Percentiles rank a stretch among this genome's conserved stretches.
These are phyloP conservation scores for Botrytis porri DNA, from an alignment of 2,329 filamentous ascomycete species.

Conservation along the genomic window DNA sequence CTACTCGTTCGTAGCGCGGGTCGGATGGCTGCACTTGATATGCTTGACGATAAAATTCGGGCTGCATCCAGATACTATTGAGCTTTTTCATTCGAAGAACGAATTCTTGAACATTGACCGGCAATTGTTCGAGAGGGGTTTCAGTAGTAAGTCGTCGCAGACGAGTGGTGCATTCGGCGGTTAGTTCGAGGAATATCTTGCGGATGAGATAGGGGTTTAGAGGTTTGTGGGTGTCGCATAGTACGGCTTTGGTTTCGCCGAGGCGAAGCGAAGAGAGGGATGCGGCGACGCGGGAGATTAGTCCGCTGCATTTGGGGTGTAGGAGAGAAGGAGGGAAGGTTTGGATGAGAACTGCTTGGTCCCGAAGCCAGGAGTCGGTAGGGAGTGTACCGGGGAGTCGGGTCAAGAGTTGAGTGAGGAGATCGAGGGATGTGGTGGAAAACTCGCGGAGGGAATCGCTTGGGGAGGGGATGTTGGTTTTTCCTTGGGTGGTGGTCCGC, in stretches of 20 bases:
- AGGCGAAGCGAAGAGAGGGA: constrained; percentile 12
- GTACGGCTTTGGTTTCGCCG: constrained; percentile 28
- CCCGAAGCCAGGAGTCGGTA: constrained; percentile 20
- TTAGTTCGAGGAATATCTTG: constrained; percentile 44
- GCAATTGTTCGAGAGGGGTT: constrained; percentile 23
- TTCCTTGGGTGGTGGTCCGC: background rate
- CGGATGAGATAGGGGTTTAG: constrained; percentile 47
- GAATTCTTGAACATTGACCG: constrained; percentile 16
- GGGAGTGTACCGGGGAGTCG: background rate
- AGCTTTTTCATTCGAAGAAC: constrained; percentile 26
- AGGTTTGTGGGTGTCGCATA: constrained; percentile 44
- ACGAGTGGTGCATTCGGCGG: constrained; percentile 43
- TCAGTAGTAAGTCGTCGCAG: constrained; percentile 21
- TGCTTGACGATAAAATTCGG: constrained; percentile 38
- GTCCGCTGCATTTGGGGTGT: constrained; percentile 6
- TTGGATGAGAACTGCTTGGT: constrained; percentile 21
- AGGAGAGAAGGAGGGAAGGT: constrained; percentile 25
- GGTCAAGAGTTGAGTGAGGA: constrained; percentile 23
- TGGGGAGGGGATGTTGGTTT: background rate
- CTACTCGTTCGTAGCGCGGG: constrained; percentile 33
- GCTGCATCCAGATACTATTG: constrained; percentile 40
- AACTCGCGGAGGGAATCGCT: constrained; percentile 12
- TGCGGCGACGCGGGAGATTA: constrained; percentile 22
- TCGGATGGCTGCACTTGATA: constrained; percentile 39
- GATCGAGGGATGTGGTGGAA: background rate